Base-by-base conservation (phyloP, 176 grass and related monocot genomes). In the Musa troglodytarum region DNA sequence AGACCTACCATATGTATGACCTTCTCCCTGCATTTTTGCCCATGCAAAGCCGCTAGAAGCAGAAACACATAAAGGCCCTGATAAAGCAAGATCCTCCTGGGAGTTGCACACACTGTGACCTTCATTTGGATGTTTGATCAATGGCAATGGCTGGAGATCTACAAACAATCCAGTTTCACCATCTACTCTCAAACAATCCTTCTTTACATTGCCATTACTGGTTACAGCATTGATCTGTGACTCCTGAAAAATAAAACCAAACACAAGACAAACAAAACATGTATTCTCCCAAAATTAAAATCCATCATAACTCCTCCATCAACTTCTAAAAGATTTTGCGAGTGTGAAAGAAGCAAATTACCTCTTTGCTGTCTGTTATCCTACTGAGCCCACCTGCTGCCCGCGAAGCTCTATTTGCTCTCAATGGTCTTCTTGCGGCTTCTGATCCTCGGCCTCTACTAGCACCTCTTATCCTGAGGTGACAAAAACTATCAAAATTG, bases 31-130 rank as follows among this genome's bases (percentile, higher is more conserved):
- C 74, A 83, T 94, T 80, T 85, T 94, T 57, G 84, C 95, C 95
- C 91, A 94, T 25, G 88, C 58, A 79, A 99, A 99, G 16, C 87
- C 83, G 65, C 76, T 92, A 62, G 82, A 94, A 82, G 90, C 85
- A 74, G 95, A 87, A 80, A 92, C 81, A 57, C 80, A 80, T 74
- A 94, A 84, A 23, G 90, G 88, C 2, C 91, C 91, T 55, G 95
- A 99, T 83, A 92, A 92, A 56, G 76, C 76, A 21, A 88, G 73
- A 78, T 91, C 88, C 58, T 88, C 77, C 53, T 53, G 50, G 1
- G 84, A 85, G 64, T 94, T 82, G 63, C 85, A 83, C 68, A 79
- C 26, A 2, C 1, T 91, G 63, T 13, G 76, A 34, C 20, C 21
- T 64, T 80, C 76, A 49, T 85, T 79, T 81, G 81, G 82, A 63